Evolutionary conservation across 2,329 filamentous ascomycete genomes (phyloP), one percentile per base, ranked within the genome.

Genomic region (Periglandula ipomoeae): DNA sequence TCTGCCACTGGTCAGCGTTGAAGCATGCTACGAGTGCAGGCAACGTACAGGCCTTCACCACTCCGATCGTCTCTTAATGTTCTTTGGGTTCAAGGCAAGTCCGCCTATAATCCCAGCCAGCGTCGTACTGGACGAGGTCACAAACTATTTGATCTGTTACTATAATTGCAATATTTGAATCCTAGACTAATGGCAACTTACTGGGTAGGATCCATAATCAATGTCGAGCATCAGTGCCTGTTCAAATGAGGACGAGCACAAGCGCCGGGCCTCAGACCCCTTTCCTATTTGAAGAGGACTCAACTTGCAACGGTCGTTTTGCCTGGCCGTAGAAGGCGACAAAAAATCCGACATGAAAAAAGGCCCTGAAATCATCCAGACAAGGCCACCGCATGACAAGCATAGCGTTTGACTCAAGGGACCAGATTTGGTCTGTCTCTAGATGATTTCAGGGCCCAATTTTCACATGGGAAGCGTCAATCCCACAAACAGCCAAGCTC

Each of bases 221-320:
- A 85, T 72, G 60, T 86, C 82, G 47, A 86, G 69, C 80, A 87
- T 83, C 46, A 85, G 69, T 5, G 70, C 68, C 53, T 65, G 47
- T 51, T 53, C 19, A 54, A 55, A 41, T 23, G 27, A 34, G 53
- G 49, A 53, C 47, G 49, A 58, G 52, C 52, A 51, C 52, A 40
- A 53, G 52, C 47, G 41, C 51, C 47, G 26, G 51, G 50, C 48
- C 51, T 49, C 53, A 52, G 30, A 50, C 39, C 49, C 49, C 50
- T 46, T 55, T 57, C 46, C 52, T 50, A 48, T 53, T 27, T 44
- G 39, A 50, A 48, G 44, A 50, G 53, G 53, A 40, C 46, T 50
- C 41, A 38, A 54, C 51, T 52, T 20, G 39, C 51, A 40, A 46
- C 19, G 41, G 41, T 32, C 26, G 7, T 44, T 30, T n/a, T 44